Conservation (phyloP, 2,329 filamentous ascomycete genomes). For the Xylaria digitata region DNA sequence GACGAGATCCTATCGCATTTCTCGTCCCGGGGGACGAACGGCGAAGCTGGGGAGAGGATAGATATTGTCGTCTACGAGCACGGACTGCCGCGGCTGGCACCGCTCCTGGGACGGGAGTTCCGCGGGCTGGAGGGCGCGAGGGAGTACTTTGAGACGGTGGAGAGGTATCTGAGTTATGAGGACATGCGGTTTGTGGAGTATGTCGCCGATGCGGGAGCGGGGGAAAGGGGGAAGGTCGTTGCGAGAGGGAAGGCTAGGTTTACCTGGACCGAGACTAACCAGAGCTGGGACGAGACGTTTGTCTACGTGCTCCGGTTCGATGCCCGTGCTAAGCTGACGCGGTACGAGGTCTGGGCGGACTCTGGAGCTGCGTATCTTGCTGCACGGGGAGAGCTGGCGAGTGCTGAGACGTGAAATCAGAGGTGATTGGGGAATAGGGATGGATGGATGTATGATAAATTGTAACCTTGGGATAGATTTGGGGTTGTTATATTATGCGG, state of each 20-base stretch:
- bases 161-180: conserved; percentile 44
- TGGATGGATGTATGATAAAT: too few relatives aligned
- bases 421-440: neutral
- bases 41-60: too few relatives aligned
- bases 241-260: conserved; percentile 50
- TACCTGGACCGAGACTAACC: conserved; percentile 47
- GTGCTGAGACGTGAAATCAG: neutral
- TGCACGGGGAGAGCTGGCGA: conserved; percentile 67
- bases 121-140: conserved; percentile 46
- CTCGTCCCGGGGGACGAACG: conserved; percentile 39
- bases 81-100: conserved; percentile 50
- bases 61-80: conserved; percentile 50
- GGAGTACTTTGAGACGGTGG: conserved; percentile 48
- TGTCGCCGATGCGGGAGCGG: conserved; percentile 42
- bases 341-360: conserved; percentile 55
- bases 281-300: conserved; percentile 53
- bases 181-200: conserved; percentile 50
- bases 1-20: conserved; percentile 49
- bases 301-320: conserved; percentile 51
- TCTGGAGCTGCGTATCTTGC: conserved; percentile 58
- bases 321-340: conserved; percentile 42
- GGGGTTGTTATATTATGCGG: neutral
- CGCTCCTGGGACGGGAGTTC: conserved; percentile 52
- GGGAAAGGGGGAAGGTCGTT: conserved; percentile 42
- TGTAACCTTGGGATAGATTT: neutral